These are phyloP conservation scores for Echinochloa phyllopogon DNA, from an alignment of 176 grass and related monocot genomes.

Conservation along the genomic window DNA sequence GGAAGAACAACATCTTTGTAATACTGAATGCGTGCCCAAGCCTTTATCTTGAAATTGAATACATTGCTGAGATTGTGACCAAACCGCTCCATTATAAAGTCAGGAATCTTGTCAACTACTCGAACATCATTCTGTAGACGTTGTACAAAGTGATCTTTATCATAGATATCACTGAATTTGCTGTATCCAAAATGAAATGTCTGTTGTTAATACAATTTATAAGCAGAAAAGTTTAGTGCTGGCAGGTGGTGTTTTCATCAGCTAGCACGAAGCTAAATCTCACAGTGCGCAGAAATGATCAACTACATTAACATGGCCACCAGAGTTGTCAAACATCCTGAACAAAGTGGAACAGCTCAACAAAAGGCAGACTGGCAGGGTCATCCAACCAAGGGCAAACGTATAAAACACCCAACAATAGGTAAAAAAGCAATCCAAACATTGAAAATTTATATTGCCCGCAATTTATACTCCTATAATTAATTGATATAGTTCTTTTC, in stretches of 20 bases:
- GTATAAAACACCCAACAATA: slow-evolving; percentile 12
- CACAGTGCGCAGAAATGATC: slow-evolving; percentile 2
- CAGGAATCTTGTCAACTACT: slow-evolving; percentile 76
- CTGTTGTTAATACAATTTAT: slow-evolving; percentile 15
- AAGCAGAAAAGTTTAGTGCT: not conserved
- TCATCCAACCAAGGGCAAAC: slow-evolving; percentile 10
- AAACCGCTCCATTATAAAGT: slow-evolving; percentile 95
- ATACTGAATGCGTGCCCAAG: slow-evolving; percentile 83
- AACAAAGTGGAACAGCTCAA: slow-evolving; percentile 12
- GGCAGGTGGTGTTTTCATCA: not conserved
- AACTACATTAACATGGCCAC: not conserved
- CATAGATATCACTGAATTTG: slow-evolving; percentile 98
- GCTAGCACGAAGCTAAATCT: not conserved
- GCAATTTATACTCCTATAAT: slow-evolving; percentile 2
- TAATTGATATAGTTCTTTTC: slow-evolving; percentile 25
- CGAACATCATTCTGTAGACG: slow-evolving; percentile 88
- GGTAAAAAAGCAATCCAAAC: not conserved
- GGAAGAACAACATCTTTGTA: slow-evolving; percentile 92
- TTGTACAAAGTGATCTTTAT: slow-evolving; percentile 84
- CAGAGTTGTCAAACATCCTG: slow-evolving; percentile 18
- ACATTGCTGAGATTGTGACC: slow-evolving; percentile 91
- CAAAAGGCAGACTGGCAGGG: not conserved
- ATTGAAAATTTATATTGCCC: not conserved
- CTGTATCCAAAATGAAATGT: slow-evolving; percentile 59
- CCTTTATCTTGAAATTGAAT: slow-evolving; percentile 99